phyloP scores from a whole-genome alignment of 257 asterid genomes.

The Fraxinus quadrangulata region DNA sequence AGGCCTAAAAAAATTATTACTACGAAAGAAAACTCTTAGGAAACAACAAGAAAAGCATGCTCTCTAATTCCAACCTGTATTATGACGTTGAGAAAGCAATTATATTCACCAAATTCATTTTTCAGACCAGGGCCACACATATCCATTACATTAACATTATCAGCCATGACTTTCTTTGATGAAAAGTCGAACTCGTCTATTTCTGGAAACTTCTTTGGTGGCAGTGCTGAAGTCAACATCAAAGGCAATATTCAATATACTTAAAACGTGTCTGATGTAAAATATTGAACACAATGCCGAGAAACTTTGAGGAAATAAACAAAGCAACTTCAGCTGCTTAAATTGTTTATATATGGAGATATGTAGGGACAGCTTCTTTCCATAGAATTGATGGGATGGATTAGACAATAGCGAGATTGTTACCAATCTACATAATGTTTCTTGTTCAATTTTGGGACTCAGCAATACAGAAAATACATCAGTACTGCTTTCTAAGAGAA shows the following conservation, averaged over 20 bases:
- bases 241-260: slow-evolving; percentile 48
- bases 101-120: neutral
- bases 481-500: neutral
- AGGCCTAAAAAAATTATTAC: neutral
- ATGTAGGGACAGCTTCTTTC: slow-evolving; percentile 7
- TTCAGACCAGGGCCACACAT: neutral
- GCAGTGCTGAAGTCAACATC: slow-evolving; percentile 38
- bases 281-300: too few relatives aligned
- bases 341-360: too few relatives aligned
- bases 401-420: neutral
- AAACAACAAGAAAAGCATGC: neutral
- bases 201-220: slow-evolving; percentile 41
- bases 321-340: too few relatives aligned
- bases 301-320: too few relatives aligned
- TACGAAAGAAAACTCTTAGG: neutral
- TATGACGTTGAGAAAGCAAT: neutral
- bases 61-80: neutral
- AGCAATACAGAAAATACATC: neutral
- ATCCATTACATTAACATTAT: slow-evolving; percentile 45
- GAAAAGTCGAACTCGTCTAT: slow-evolving; percentile 36
- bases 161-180: slow-evolving; percentile 31
- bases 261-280: slow-evolving; percentile 50
- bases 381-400: neutral
- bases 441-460: neutral
- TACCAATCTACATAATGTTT: slow-evolving; percentile 15